Conservation (phyloP, 805 yeast species). For the Ascoidea tarda region DNA sequence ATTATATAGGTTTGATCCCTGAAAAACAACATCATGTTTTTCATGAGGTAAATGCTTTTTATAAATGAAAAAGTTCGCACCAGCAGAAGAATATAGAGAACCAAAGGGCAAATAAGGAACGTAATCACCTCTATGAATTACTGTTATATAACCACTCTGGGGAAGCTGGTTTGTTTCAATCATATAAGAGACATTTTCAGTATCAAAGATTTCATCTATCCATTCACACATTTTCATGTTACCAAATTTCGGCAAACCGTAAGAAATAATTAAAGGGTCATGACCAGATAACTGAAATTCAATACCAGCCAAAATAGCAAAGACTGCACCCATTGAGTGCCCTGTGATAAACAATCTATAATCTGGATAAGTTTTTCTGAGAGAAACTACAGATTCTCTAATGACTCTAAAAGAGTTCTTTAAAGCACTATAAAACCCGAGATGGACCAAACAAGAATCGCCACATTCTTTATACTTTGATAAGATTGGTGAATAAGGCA, state of each 20-base stretch:
- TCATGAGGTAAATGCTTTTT: slow-evolving; percentile 21
- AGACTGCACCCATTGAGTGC: slow-evolving; percentile 68
- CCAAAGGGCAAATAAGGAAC: slow-evolving; percentile 49
- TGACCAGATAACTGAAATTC: slow-evolving; percentile 43
- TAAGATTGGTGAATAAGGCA: slow-evolving; percentile 31
- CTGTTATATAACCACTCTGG: slow-evolving; percentile 27
- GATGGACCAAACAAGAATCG: slow-evolving; percentile 41
- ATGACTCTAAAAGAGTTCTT: slow-evolving; percentile 22
- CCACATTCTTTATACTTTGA: slow-evolving; percentile 21
- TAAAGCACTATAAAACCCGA: slow-evolving; percentile 43
- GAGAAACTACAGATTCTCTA: neutral
- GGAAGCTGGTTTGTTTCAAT: slow-evolving; percentile 13
- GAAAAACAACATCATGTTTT: neutral
- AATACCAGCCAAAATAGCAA: slow-evolving; percentile 46
- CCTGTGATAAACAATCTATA: slow-evolving; percentile 46
- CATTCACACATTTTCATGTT: slow-evolving; percentile 33
- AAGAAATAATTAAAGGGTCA: slow-evolving; percentile 40
- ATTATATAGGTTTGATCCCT: neutral
- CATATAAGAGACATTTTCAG: slow-evolving; percentile 11
- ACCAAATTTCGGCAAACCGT: slow-evolving; percentile 58
- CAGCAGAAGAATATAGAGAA: slow-evolving; percentile 27
- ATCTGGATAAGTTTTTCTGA: slow-evolving; percentile 23
- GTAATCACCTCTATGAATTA: slow-evolving; percentile 40
- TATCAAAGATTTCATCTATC: slow-evolving; percentile 35
- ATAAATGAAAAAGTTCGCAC: slow-evolving; percentile 34